Evolutionary conservation across 2,329 filamentous ascomycete species (phyloP), one percentile per base, ranked within the genome.

Genomic region (Dactylella cylindrospora): DNA sequence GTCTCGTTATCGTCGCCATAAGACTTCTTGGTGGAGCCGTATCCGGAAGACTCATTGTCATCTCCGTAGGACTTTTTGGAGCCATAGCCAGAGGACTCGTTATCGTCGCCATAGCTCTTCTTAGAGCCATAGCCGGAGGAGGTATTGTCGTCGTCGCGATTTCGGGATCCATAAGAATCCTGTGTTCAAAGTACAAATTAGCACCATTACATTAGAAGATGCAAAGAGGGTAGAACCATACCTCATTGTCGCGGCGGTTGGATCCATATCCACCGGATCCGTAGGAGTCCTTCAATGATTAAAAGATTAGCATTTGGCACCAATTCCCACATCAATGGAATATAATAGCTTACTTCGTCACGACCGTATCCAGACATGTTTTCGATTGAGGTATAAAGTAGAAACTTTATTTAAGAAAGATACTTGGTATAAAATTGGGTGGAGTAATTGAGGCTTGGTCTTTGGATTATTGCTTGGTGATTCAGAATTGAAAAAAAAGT

Each of bases 91-190:
- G 28, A 31, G 28, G 9, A 9, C 17, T n/a, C 6, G 38, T 41
- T 20, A 7, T 41, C 38, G 29, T 32, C 17, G 19, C 17, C 23
- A 31, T 35, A 9, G 13, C 28, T 20, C 33, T 73, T 74, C 39
- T 72, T 71, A 22, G 72, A 70, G 49, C 75, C 75, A 45, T 79
- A 77, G 12, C 46, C 46, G 9, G 20, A 12, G 36, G 3, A 26
- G 25, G 45, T 32, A 35, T 36, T 22, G 8, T 59, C 53, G 28
- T 28, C 36, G 38, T 44, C 38, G 19, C 28, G n/a, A 15, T 47
- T 25, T 20, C 12, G 15, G 15, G 28, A 33, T 22, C 32, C n/a
- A 35, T 35, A 13, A 15, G 32, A 35, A 15, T 35, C 32, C 32
- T 35, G 17, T 15, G 28, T 31, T n/a, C 28, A 31, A 31, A n/a